Evolutionary conservation across 192 early-diverging fungal species (phyloP), one percentile per base, ranked within the genome.

Genomic region (Coemansia asiatica): DNA sequence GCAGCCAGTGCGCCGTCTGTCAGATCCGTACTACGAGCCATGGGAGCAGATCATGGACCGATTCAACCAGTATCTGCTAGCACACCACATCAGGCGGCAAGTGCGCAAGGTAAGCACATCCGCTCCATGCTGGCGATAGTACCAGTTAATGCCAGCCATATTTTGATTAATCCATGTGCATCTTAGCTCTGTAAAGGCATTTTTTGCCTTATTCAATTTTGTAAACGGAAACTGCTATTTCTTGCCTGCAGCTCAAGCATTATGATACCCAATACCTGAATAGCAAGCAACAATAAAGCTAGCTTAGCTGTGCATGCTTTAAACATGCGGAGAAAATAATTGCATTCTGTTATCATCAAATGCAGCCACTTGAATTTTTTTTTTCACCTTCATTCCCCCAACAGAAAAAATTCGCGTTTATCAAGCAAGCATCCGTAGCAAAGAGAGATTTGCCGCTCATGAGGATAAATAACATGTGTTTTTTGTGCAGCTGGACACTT

Each of bases 1-100:
- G 28, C 88, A 89, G 35, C 95, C 95, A 38, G 73, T 95, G 61
- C 74, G 79, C 6, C 79, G 92, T 29, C 75, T 98, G 10, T 76
- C 90, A 18, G 80, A 91, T 31, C 83, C 84, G 23, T 91, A 94
- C 71, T 98, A 86, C 79, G 87, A 87, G 36, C 91, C 91, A 1
- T 98, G 95, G 96, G 95, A 97, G 76, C 56, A 50, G 0, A 83
- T 91, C 61, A 85, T 97, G 75, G 88, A 92, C 51, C 69, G 87
- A 63, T 87, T 94, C 74, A 89, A 90, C 56, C 84, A 85, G 22
- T 85, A 93, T 26, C 63, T 91, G 63, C 83, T 97, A 23, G 85
- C 85, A 33, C 88, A 88, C 62, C 82, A 85, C 46, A 74, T 92
- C 51, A 82, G 92, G 59, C 81, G 85, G 40, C 79, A 74, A 21